Base-by-base conservation (phyloP, 2,329 filamentous ascomycete species). In the Sporothrix globosa region DNA sequence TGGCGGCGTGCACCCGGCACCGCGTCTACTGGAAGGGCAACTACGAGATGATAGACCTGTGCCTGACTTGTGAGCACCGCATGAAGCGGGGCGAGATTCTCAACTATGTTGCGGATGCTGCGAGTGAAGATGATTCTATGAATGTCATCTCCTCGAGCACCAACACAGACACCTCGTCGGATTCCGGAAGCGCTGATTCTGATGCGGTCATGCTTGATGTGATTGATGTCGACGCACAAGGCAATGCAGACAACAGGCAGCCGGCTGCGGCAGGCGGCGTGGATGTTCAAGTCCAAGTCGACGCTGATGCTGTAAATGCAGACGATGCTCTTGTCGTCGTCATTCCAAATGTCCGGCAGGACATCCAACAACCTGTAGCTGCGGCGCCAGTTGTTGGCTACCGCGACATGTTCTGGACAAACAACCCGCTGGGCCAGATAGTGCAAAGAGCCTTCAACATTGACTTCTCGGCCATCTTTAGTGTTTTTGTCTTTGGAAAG, bases 31-130 rank as follows among this genome's bases (percentile, higher is more conserved):
- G 63, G 27, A 52, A 52, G 46, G 6, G 27, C 17, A 52, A 52
- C 27, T 66, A 66, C 46, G 46, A 66, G 46, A 39, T 66, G 27
- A 9, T 66, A 1, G 63, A 66, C 24, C 63, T 66, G 24, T 66
- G 63, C 14, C 46, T 39, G 17, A 17, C 14, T 1, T 66, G 63
- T 19, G 63, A 66, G 63, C 24, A 46, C 14, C 41, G 46, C 24
- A n/a, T 17, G 27, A 52, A 66, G 14, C 63, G 46, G 17, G 61
- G 61, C 19, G 48, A 53, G 27, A 54, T 54, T 24, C 61, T 65
- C 24, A 17, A 44, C 39, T 17, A 46, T 27, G 24, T 65, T 9
- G 44, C n/a, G 14, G 24, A 65, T 44, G 41, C 3, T 17, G 11
- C 9, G 14, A 2, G 41, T 13, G 11, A 17, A 9, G 44, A 50